Evolutionary conservation across 2,329 filamentous ascomycete genomes (phyloP), one percentile per base, ranked within the genome.

Genomic region (Aspergillus sp.): DNA sequence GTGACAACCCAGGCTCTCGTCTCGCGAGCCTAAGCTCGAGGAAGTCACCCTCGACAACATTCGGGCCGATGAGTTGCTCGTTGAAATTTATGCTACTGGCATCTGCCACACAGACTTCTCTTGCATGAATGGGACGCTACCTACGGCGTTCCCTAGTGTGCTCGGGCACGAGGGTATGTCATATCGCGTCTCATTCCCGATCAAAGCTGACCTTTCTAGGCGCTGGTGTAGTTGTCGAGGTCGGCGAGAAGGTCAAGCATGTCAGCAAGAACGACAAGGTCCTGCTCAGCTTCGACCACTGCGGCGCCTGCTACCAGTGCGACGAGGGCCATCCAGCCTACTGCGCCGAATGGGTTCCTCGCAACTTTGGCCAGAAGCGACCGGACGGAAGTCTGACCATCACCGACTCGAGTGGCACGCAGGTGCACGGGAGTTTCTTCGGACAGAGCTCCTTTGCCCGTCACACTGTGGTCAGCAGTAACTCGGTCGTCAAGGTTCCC

Each of bases 171-270:
- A 64, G 64, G 64, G 64, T 64, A 48, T 22, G 45, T 22, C 38
- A 8, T 8, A 20, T 9, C 22, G 9, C 6, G n/a, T 4, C 15
- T 11, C 12, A 24, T n/a, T n/a, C 17, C 20, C 12, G 17, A 45
- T 7, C 15, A 17, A 18, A 20, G 12, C 41, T 18, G n/a, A 43
- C 41, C n/a, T 20, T 13, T 5, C 6, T 18, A 74, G 81, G 81
- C 71, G 73, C 80, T 3, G 82, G 82, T 1, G 77, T 81, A 50
- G 80, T 85, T 15, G 71, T 75, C 53, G 66, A 73, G 55, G 71
- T 77, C 42, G 81, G 80, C 8, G 61, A 66, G 3, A 71, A 68
- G 5, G 74, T 82, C 20, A 77, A 68, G 2, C 69, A 76, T 18
- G 76, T 78, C 24, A 24, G 11, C 6, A 47, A 47, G n/a, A 79